Evolutionary conservation across 1,139 yeast genomes (phyloP), one percentile per base, ranked within the genome.

Genomic region (Candida albicans): DNA sequence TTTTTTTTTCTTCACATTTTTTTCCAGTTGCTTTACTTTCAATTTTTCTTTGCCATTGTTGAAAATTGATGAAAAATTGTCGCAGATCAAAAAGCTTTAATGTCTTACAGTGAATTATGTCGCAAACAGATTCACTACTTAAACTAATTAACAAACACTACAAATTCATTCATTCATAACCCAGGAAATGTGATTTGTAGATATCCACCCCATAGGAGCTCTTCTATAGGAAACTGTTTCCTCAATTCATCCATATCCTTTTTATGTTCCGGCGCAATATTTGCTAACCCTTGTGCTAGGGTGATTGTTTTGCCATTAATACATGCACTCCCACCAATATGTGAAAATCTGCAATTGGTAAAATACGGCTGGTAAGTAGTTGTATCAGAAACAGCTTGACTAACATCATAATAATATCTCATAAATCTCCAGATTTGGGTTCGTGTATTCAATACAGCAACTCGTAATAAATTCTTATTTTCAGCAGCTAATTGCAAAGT

Each of bases 361-460:
- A 54, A 44, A 65, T 65, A 62, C 1, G 62, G 56, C 29, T 52
- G 48, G 3, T 64, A 57, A n/a, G 64, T 45, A 41, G 58, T 61
- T 25, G 49, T 46, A 4, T 58, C 57, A 22, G 58, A 56, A 4
- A 60, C 44, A 12, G 60, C 57, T 40, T 61, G 65, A 33, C 58
- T 51, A 11, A 68, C 49, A 45, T 71, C 74, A 47, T 61, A 65
- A 49, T 61, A 66, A 51, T 62, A 72, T 33, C 65, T 56, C 49
- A 65, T 53, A 48, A 68, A 73, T 36, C 65, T 61, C 77, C 77
- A 73, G 2, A 71, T 69, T 51, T 72, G 77, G 1, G 77, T 69
- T 39, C 63, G 66, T 35, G 73, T 55, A 50, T 72, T 71, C 40
- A 70, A 62, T 4, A 64, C 68, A 13, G 72, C 62, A 18, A 73